Base-by-base conservation (phyloP, 2,329 filamentous ascomycete genomes). In the Amylocarpus encephaloides region DNA sequence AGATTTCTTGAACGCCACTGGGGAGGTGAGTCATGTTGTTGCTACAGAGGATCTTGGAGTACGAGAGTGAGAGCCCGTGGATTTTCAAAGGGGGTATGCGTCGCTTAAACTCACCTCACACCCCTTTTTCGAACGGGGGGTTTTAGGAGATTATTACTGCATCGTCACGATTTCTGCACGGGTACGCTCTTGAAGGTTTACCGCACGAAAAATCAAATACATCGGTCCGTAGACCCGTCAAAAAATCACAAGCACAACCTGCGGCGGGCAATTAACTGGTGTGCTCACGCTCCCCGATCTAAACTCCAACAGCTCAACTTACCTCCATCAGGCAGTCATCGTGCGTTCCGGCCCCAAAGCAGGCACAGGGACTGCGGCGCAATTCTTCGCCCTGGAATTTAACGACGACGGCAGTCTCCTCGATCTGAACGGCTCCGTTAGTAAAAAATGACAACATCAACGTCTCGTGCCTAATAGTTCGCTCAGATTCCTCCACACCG, bases 181-280 rank as follows among this genome's bases (percentile, higher is more conserved):
- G 56, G 55, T 6, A 62, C 59, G 3, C 15, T 59, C 6, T 43
- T 61, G 1, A 34, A 61, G 26, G 50, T 60, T 29, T 61, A 60
- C 33, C 55, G 54, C 15, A 53, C 54, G 9, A 55, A 52, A 15
- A 39, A 34, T 1, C 52, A 15, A 39, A 34, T 1, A 48, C 10
- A 34, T 50, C 5, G 57, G 58, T 6, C 55, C 59, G 2, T 61
- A 59, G 59, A 46, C 16, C 19, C 50, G 59, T 5, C 57, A 62
- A 41, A 60, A 58, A 6, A 57, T 62, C 36, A 56, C 53, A 34
- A 34, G 36, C 2, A 56, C 61, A 48, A 62, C 58, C 30, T 62
- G 58, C 29, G 54, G 56, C 11, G 56, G 59, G 2, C 60, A 62
- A 54, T 49, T 47, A 6, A 57, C 47, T 15, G 51, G 54, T 5